Percentiles rank a stretch among this genome's conserved stretches.
These are phyloP conservation scores for Citrullus amarus DNA, from an alignment of 306 rosid species.

Conservation along the genomic window DNA sequence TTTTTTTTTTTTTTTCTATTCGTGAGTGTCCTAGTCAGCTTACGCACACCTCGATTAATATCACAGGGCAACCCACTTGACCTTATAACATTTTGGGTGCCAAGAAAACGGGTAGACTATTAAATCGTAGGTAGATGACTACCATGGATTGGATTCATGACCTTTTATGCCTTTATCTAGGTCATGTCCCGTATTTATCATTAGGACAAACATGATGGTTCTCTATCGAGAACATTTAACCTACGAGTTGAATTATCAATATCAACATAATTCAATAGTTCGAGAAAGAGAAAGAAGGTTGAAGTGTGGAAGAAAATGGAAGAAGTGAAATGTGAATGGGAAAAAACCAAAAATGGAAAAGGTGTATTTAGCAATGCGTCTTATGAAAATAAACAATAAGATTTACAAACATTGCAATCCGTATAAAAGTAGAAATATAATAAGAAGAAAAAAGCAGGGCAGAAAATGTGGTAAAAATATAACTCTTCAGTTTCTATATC, in stretches of 20 bases:
- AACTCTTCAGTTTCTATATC: conserved; percentile 4
- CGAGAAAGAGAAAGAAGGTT: not conserved
- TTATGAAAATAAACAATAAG: not conserved
- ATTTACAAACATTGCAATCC: not conserved
- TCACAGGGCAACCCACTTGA: too few species aligned
- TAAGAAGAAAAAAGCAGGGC: not conserved
- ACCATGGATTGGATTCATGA: too few species aligned
- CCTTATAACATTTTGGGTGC: too few species aligned
- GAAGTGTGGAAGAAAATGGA: not conserved
- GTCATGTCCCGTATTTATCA: too few species aligned
- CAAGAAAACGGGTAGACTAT: too few species aligned
- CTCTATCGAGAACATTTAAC: not conserved
- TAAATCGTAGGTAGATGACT: too few species aligned
- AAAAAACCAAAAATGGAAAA: not conserved
- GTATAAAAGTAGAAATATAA: not conserved
- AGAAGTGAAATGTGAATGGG: not conserved
- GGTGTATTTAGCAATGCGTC: not conserved
- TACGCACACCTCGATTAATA: too few species aligned
- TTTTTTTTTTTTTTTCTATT: too few species aligned
- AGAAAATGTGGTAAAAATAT: not conserved
- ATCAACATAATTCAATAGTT: not conserved
- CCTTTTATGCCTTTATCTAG: too few species aligned
- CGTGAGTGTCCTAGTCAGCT: too few species aligned
- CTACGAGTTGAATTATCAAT: not conserved
- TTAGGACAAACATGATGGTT: too few species aligned